Conservation (phyloP, 139 green algal species). For the Chlamydomonas schloesseri region DNA sequence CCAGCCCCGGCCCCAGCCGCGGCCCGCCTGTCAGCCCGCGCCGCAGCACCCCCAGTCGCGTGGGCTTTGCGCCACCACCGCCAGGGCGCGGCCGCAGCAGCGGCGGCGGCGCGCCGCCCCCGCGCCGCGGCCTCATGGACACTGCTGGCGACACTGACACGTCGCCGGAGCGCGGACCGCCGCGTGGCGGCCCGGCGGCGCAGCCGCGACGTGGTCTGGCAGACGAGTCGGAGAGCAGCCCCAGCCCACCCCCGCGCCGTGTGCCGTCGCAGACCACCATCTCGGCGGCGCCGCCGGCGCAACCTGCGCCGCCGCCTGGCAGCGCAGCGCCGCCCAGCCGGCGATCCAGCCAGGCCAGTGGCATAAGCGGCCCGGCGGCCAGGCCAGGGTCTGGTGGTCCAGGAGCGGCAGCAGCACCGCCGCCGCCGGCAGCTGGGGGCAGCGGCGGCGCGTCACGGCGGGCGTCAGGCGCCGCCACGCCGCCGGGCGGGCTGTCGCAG, state of each 20-base stretch:
- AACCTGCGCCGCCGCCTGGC: background rate
- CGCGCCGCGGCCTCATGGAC: constrained; percentile 31
- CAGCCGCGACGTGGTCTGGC: background rate
- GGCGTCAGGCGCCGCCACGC: background rate
- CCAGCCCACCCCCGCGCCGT: background rate
- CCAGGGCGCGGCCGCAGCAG: background rate
- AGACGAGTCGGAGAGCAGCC: constrained; percentile 26
- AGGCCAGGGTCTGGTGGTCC: too few relatives aligned
- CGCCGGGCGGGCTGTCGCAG: background rate
- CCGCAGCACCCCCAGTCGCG: background rate
- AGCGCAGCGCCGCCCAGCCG: background rate
- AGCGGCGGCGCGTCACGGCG: background rate
- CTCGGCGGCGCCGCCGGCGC: background rate
- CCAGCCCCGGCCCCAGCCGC: background rate
- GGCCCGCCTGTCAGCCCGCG: background rate
- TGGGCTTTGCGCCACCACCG: background rate
- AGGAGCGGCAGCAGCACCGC: too few relatives aligned
- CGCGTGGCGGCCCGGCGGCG: background rate
- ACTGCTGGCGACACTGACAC: constrained; percentile 7
- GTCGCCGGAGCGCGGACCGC: background rate
- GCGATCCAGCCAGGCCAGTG: background rate
- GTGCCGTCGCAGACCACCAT: background rate
- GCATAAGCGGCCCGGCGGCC: background rate
- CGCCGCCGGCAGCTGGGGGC: too few relatives aligned
- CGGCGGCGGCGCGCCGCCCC: background rate